Evolutionary conservation across 164 flowering plant species (phyloP).

Genomic region (Annona squamosa): DNA sequence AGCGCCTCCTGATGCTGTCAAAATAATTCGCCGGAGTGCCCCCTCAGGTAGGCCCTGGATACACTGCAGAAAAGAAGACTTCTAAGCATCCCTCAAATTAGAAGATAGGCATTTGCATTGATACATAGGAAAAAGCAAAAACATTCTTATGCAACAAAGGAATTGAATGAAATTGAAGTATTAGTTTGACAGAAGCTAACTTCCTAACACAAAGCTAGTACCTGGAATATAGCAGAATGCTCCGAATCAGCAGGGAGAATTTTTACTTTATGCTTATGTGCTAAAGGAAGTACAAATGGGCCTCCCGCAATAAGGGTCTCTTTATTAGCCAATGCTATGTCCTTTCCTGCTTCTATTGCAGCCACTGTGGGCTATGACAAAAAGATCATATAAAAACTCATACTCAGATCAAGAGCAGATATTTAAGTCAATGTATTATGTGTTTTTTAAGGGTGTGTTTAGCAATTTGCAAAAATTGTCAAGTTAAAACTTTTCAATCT

Average conservation of each 20-base stretch:
- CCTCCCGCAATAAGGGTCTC: slow-evolving; percentile 98
- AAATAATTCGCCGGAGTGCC: slow-evolving; percentile 77
- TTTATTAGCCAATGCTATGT: slow-evolving; percentile 94
- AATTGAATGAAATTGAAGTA: background rate
- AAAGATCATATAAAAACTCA: background rate
- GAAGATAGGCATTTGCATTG: background rate
- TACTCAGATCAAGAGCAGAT: background rate
- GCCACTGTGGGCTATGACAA: slow-evolving; percentile 84
- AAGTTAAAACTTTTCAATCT: too few species aligned
- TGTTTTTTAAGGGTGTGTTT: too few species aligned
- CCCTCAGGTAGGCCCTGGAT: slow-evolving; percentile 96
- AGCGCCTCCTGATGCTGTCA: slow-evolving; percentile 98
- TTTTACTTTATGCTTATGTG: slow-evolving; percentile 82
- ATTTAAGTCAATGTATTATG: background rate
- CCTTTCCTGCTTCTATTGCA: slow-evolving; percentile 95
- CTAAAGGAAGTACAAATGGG: slow-evolving; percentile 97
- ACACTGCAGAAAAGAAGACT: slow-evolving; percentile 54
- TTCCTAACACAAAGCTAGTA: slow-evolving; percentile 12
- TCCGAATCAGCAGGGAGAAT: slow-evolving; percentile 99
- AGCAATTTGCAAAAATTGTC: background rate
- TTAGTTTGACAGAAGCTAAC: background rate
- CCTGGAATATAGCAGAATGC: slow-evolving; percentile 99
- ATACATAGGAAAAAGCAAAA: background rate
- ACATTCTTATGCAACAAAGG: background rate
- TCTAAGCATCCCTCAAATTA: slow-evolving; percentile 8